Base-by-base conservation (phyloP, 2,329 filamentous ascomycete genomes). In the Hypoxylon sp. region DNA sequence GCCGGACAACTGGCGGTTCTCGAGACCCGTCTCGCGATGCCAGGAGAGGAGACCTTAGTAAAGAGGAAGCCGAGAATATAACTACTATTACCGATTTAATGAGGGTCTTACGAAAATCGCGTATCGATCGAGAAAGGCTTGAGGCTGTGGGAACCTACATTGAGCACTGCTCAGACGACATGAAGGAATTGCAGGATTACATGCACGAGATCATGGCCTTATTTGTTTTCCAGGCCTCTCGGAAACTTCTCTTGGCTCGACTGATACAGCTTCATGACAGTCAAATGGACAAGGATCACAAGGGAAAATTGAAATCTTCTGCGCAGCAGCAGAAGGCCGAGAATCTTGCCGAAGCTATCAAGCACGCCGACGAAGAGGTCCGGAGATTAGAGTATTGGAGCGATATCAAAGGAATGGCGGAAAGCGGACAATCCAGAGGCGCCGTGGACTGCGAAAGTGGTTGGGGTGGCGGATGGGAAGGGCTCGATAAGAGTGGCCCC, bases 121-220 rank as follows among this genome's bases (percentile, higher is more conserved):
- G 86, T 5, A 90, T 99, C 60, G 94, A 99, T 67, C 83, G 94
- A 23, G 93, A 97, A 74, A 97, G 94, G 75, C 84, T 95, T 51
- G 87, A 93, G 55, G 87, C 88, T 0, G 80, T 97, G 15, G 85
- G 88, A 63, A 89, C 83, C 56, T 99, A 96, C 67, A 77, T 97
- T n/a, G 76, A 85, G 30, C 79, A 94, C 43, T 89, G 84, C 13
- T 83, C 83, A 4, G 84, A 89, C 16, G 91, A 97, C 62, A 75
- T 97, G 19, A 79, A 80, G 44, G 88, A 91, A 55, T 75, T 99
- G 13, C 80, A 88, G 54, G 80, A 88, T 46, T 79, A 86, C 68
- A 93, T 96, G 79, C 87, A 90, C 46, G 84, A 91, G 32, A 89
- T 96, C 61, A 92, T 96, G 91, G 78, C 84, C 0, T 78, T 89